Evolutionary conservation across 257 asterid genomes (phyloP).

Genomic region (Fraxinus pennsylvanica): DNA sequence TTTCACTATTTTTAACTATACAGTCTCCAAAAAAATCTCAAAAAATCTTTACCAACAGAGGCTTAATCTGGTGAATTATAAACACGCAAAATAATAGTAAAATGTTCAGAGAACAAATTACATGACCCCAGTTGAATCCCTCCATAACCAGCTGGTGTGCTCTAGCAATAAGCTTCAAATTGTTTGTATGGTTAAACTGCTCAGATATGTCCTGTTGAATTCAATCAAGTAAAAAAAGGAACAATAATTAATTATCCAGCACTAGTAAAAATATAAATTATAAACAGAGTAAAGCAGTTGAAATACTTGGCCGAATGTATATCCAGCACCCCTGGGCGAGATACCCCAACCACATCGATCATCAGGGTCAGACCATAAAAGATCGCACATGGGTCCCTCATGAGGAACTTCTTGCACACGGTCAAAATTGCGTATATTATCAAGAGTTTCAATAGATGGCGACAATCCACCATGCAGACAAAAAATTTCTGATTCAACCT

Average conservation of each 20-base stretch:
- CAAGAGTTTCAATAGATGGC: constrained; percentile 77
- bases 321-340: constrained; percentile 90
- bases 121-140: constrained; percentile 89
- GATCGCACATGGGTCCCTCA: constrained; percentile 87
- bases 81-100: not conserved
- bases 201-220: constrained; percentile 74
- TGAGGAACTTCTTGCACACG: constrained; percentile 92
- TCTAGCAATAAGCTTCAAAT: constrained; percentile 43
- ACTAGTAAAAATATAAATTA: not conserved
- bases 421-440: constrained; percentile 67
- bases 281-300: constrained; percentile 7
- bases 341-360: constrained; percentile 91
- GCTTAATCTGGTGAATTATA: not conserved
- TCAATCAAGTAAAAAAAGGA: constrained; percentile 9
- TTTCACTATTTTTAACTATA: no score
- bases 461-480: constrained; percentile 58
- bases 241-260: constrained; percentile 1
- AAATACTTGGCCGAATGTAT: constrained; percentile 80
- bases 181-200: constrained; percentile 64
- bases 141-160: constrained; percentile 93
- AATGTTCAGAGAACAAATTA: constrained; percentile 29
- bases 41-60: no score
- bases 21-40: no score
- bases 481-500: constrained; percentile 64
- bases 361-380: constrained; percentile 87